Base-by-base conservation (phyloP, 768 basidiomycete genomes). In the Chalciporus sphaerocephalus region DNA sequence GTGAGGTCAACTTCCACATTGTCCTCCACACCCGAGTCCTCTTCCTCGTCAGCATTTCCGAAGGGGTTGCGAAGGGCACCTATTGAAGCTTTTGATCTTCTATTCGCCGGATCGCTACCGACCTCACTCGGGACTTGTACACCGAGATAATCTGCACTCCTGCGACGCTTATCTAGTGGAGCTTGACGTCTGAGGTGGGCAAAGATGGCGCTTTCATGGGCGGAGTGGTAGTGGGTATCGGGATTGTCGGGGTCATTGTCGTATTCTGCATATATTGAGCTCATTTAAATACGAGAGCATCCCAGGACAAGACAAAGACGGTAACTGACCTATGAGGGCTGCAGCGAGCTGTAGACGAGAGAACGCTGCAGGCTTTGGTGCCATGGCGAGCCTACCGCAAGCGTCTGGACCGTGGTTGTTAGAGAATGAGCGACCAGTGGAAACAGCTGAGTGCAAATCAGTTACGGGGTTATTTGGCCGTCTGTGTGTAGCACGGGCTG, bases 321-420 rank as follows among this genome's bases (percentile, higher is more conserved):
- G 34, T 11, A 39, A 60, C 76, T 59, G 65, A 91, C 91, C 91
- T 38, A 92, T 73, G 47, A 93, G 67, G 18, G 90, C 90, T 35
- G 91, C 91, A 8, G 90, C 91, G 42, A 93, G 74, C 65, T 92
- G 90, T 51, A 92, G 69, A 50, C 91, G 83, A 44, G 90, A 92
- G 66, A 92, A 92, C 2, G 75, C 60, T 40, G 74, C 65, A 16
- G 66, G 57, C 40, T 60, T 61, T 32, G 48, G 56, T 35, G 64
- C 43, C 57, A 62, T 59, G 33, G 35, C 18, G 16, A 22, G 18
- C 34, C 44, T 28, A 25, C 27, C 13, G 27, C 27, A 27, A 12
- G 27, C 27, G 27, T 27, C 27, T 12, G 27, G 13, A 8, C 13
- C 27, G 27, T 27, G 10, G 27, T 11, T 27, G 27, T 4, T 12